Evolutionary conservation across 768 basidiomycete species (phyloP).

Genomic region (Pleurotus salmoneostramineus): DNA sequence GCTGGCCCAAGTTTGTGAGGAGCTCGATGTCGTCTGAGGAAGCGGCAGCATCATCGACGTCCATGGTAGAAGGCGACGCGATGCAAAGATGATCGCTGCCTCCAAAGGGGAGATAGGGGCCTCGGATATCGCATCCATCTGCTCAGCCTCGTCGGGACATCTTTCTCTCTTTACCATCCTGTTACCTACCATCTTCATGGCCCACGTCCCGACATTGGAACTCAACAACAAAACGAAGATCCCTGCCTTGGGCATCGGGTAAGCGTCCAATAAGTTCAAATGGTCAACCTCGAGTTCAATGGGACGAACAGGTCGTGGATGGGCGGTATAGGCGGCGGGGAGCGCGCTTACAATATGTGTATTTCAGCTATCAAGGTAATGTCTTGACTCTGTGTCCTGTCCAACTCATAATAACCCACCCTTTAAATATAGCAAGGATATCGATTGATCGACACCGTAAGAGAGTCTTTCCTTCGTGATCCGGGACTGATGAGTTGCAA

Average conservation of each 20-base stretch:
- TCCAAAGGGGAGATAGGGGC: not conserved
- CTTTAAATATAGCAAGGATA: constrained; percentile 32
- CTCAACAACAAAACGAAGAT: constrained; percentile 26
- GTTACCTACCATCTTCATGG: no score
- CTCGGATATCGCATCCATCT: no score
- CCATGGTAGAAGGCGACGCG: constrained; percentile 7
- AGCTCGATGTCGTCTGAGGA: constrained; percentile 33
- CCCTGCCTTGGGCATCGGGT: constrained; percentile 29
- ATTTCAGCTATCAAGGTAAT: constrained; percentile 29
- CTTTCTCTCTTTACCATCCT: no score
- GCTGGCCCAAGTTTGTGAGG: constrained; percentile 53
- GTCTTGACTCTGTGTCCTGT: not conserved
- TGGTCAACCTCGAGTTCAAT: not conserved
- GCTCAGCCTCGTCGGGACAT: no score
- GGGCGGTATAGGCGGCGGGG: constrained; percentile 29
- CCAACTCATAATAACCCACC: not conserved
- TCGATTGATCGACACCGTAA: constrained; percentile 40
- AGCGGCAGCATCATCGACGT: constrained; percentile 12
- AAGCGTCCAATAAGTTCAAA: not conserved
- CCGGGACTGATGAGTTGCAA: not conserved
- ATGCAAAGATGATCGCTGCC: not conserved
- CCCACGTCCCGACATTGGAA: no score
- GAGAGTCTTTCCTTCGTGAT: constrained; percentile 2
- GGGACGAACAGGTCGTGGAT: constrained; percentile 29
- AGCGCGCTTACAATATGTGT: constrained; percentile 35